Conservation (phyloP, 1,139 yeast species). For the Geotrichum aggregatum region DNA sequence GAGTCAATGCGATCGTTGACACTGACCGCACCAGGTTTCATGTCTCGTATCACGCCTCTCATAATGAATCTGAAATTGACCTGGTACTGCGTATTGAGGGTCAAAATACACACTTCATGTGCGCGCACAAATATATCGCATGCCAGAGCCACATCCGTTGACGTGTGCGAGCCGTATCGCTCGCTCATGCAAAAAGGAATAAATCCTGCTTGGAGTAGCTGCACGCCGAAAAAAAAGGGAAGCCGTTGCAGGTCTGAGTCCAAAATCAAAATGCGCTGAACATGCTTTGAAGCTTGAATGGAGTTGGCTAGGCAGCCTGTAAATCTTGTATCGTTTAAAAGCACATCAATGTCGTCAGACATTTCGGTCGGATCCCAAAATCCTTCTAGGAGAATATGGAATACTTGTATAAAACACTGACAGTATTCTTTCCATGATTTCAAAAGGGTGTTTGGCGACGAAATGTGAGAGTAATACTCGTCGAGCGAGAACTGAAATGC, state of each 20-base stretch:
- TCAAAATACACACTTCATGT: conserved; percentile 37
- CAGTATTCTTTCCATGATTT: conserved; percentile 32
- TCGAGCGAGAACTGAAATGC: conserved; percentile 29
- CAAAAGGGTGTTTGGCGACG: conserved; percentile 18
- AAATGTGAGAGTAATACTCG: conserved; percentile 23
- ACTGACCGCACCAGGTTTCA: conserved; percentile 23
- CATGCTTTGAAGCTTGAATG: conserved; percentile 30
- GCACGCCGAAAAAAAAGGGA: conserved; percentile 35
- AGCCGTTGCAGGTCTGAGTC: conserved; percentile 33
- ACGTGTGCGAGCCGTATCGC: conserved; percentile 33
- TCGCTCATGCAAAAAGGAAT: conserved; percentile 34
- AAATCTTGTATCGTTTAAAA: conserved; percentile 30
- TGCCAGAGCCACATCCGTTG: conserved; percentile 35
- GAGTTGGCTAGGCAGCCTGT: conserved; percentile 30
- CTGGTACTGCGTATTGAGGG: conserved; percentile 37
- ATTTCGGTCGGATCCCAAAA: conserved; percentile 33
- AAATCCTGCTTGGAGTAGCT: conserved; percentile 32
- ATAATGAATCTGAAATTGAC: conserved; percentile 35
- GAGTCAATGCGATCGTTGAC: conserved; percentile 25
- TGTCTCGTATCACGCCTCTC: conserved; percentile 31
- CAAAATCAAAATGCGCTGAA: conserved; percentile 27
- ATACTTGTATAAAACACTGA: conserved; percentile 29
- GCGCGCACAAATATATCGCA: conserved; percentile 37
- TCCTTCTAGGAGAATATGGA: conserved; percentile 28
- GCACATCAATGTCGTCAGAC: conserved; percentile 28